These are phyloP conservation scores for Amanita fuliginea DNA, from an alignment of 768 basidiomycete genomes.

Conservation along the genomic window DNA sequence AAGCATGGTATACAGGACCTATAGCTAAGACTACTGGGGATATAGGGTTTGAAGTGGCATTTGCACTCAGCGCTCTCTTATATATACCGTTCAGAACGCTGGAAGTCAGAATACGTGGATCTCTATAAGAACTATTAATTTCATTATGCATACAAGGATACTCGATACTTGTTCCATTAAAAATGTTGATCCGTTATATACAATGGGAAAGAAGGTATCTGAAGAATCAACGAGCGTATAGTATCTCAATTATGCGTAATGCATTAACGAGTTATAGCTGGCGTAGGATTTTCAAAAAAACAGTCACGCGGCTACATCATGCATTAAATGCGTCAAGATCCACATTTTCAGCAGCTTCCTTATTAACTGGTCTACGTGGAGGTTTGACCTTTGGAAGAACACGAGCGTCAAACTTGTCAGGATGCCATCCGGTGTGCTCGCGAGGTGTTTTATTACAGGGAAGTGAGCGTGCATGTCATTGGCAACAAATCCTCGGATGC, in stretches of 20 bases:
- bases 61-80: slow-evolving; percentile 37
- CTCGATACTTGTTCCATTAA: background rate
- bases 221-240: background rate
- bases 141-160: background rate
- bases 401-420: slow-evolving; percentile 37
- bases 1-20: slow-evolving; percentile 71
- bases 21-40: slow-evolving; percentile 62
- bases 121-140: slow-evolving; percentile 6
- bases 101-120: slow-evolving; percentile 25
- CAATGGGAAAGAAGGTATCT: background rate
- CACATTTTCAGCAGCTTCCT: slow-evolving; percentile 27
- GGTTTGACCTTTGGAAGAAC: slow-evolving; percentile 23
- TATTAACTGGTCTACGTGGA: slow-evolving; percentile 20
- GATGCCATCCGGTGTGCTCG: slow-evolving; percentile 38
- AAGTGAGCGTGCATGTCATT: slow-evolving; percentile 11
- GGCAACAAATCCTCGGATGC: slow-evolving; percentile 28
- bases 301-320: background rate
- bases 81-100: slow-evolving; percentile 47
- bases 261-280: background rate
- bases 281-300: background rate
- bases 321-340: slow-evolving; percentile 21
- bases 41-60: slow-evolving; percentile 74
- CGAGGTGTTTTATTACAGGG: slow-evolving; percentile 18
- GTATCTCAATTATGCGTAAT: background rate
- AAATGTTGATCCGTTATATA: background rate